phyloP scores from a whole-genome alignment of 768 basidiomycete genomes.

The Boletus subparvulus region DNA sequence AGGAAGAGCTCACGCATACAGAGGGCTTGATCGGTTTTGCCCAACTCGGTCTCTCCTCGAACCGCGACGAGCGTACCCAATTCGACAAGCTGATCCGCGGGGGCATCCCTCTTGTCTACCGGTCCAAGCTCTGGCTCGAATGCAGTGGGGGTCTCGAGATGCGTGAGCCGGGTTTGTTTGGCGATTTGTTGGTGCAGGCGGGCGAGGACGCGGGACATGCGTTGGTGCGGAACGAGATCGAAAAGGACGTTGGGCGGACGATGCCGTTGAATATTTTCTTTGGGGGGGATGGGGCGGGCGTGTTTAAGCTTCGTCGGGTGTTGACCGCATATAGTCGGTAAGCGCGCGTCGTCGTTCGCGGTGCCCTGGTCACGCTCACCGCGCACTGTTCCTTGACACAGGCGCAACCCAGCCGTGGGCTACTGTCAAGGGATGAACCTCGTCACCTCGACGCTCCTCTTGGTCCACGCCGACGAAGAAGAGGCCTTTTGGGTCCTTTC shows the following conservation, averaged over 20 bases:
- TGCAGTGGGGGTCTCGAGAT: constrained; percentile 92
- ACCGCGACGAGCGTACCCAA: constrained; percentile 68
- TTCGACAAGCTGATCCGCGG: constrained; percentile 77
- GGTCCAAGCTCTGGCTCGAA: constrained; percentile 90
- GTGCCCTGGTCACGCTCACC: neutral
- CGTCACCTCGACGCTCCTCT: constrained; percentile 88
- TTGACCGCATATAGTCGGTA: constrained; percentile 91
- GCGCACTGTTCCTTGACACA: constrained; percentile 27
- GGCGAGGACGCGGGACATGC: constrained; percentile 44
- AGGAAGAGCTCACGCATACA: constrained; percentile 75
- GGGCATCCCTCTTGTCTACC: constrained; percentile 86
- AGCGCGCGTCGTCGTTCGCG: constrained; percentile 23
- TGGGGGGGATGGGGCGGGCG: constrained; percentile 93
- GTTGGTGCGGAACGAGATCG: constrained; percentile 75
- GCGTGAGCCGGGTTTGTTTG: constrained; percentile 87
- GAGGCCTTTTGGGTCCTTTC: constrained; percentile 95
- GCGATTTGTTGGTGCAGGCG: constrained; percentile 68
- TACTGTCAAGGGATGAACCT: constrained; percentile 97
- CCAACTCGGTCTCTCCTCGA: constrained; percentile 76
- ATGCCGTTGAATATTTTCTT: constrained; percentile 97
- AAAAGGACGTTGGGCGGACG: constrained; percentile 91
- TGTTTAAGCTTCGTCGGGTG: constrained; percentile 86
- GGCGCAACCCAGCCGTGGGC: constrained; percentile 89
- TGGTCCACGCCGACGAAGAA: constrained; percentile 93
- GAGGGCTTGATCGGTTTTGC: constrained; percentile 90